Base-by-base conservation (phyloP, 345 rosid genomes). In the Brassica rapa region DNA sequence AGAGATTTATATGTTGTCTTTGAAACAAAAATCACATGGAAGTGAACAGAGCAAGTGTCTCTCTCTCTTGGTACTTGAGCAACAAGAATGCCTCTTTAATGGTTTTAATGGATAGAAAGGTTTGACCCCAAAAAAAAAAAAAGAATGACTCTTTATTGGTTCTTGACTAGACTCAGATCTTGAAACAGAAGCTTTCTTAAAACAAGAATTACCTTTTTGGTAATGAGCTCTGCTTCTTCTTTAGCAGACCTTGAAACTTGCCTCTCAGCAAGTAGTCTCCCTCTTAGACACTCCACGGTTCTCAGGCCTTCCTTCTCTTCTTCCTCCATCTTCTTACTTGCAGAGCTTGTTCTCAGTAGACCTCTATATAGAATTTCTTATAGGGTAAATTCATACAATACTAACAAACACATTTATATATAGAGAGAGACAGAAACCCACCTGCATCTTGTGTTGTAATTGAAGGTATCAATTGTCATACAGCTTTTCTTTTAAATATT, bases 221-320 rank as follows among this genome's bases (percentile, higher is more conserved):
- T 82, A 84, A 85, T 71, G 64, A 84, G 72, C 62, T 88, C 87
- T 68, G 97, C 92, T 14, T 89, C 90, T 65, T 92, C 84, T 64
- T 89, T 92, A 6, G 90, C 90, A 61, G 73, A 73, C 82, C 74
- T 91, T 51, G 98, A 92, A 77, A 87, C 88, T 79, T 92, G 95
- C 77, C 98, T 92, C 82, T 92, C 97, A 16, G 97, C 91, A 43
- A 88, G 86, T 73, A 94, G 73, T 80, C 95, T 91, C 70, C 97
- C 98, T 87, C 97, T 89, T 33, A 94, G 77, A 77, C 92, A 87
- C 75, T 90, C 92, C 51, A 89, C 53, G 19, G 93, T 91, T 81
- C 86, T 87, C 57, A 82, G 37, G 37, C 85, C 78, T 16, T 76
- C 84, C 27, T 69, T 74, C 15, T 80, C 83, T 59, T 56, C 83